These are phyloP conservation scores for Carallia brachiata DNA, from an alignment of 345 rosid genomes.

Conservation along the genomic window DNA sequence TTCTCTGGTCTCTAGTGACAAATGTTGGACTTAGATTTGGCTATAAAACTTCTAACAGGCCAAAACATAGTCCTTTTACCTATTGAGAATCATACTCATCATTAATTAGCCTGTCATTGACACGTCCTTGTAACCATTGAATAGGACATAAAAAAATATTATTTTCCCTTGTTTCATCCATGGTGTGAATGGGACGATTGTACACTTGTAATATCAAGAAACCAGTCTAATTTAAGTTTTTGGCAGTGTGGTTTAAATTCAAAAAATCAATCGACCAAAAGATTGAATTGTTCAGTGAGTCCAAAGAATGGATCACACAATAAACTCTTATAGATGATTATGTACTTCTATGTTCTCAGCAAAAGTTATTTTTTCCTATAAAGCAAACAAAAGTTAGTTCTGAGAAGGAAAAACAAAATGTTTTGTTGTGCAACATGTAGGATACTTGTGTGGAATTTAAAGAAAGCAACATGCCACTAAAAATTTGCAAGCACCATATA, in stretches of 20 bases:
- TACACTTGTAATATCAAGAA: not conserved
- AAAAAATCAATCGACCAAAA: not conserved
- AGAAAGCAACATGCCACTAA: not conserved
- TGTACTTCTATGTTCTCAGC: too few relatives aligned
- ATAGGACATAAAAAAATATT: not conserved
- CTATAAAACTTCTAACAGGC: constrained; percentile 24
- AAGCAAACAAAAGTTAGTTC: too few relatives aligned
- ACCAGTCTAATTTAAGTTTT: not conserved
- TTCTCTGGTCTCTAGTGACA: constrained; percentile 14
- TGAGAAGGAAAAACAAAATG: not conserved
- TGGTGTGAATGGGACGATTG: not conserved
- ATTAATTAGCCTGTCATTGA: not conserved
- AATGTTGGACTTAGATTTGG: constrained; percentile 15
- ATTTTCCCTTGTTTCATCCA: not conserved
- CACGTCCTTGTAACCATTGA: not conserved
- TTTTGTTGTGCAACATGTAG: not conserved
- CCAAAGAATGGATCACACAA: too few relatives aligned
- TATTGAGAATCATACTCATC: not conserved
- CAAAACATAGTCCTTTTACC: constrained; percentile 13
- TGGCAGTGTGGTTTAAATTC: not conserved
- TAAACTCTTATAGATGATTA: too few relatives aligned
- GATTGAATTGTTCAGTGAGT: too few relatives aligned
- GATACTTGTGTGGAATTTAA: too few relatives aligned
- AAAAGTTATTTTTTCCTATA: too few relatives aligned
- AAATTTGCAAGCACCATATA: too few relatives aligned